Base-by-base conservation (phyloP, 768 basidiomycete genomes). In the Mycena rebaudengoi region DNA sequence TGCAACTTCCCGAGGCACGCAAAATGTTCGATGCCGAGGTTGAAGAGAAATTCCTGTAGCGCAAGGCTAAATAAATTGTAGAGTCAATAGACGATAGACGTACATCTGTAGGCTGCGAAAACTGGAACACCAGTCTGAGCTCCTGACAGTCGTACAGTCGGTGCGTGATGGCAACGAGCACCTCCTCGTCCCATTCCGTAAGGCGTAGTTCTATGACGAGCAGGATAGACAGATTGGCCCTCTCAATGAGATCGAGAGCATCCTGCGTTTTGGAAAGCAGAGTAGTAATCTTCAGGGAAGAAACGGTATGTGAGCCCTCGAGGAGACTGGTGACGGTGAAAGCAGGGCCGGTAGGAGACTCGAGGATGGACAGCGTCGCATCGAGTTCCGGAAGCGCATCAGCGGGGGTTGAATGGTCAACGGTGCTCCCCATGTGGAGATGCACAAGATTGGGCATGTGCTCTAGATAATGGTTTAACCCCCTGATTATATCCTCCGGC, bases 101-200 rank as follows among this genome's bases (percentile, higher is more conserved):
- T 30, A 60, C 58, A 1, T 45, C 44, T 6, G 43, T 4, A 1
- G 60, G 60, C 33, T 46, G 43, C 4, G 30, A 33, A 21, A 53
- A 61, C 1, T 21, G 50, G 14, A 45, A 61, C 3, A 33, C 13
- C 4, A 61, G 32, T 21, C 16, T 32, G 11, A 54, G 33, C 18
- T 43, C 29, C 6, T 30, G 40, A n/a, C 60, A 61, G 2, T 30
- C 25, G 21, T 8, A 44, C 16, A 61, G 35, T 10, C 44, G n/a
- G 10, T 54, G 51, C 2, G 37, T 23, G 44, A 61, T n/a, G 2
- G 50, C 60, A 26, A 33, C 44, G n/a, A 53, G 16, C 11, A 61
- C 25, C 44, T 61, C 60, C 32, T 61, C 60, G 39, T 54, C 60
- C 60, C 51, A 61, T 7, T 39, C 43, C 2, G 7, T 6, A 0